Evolutionary conservation across 2,329 filamentous ascomycete species (phyloP), one percentile per base, ranked within the genome.

Genomic region (Purpureocillium takamizusanense): DNA sequence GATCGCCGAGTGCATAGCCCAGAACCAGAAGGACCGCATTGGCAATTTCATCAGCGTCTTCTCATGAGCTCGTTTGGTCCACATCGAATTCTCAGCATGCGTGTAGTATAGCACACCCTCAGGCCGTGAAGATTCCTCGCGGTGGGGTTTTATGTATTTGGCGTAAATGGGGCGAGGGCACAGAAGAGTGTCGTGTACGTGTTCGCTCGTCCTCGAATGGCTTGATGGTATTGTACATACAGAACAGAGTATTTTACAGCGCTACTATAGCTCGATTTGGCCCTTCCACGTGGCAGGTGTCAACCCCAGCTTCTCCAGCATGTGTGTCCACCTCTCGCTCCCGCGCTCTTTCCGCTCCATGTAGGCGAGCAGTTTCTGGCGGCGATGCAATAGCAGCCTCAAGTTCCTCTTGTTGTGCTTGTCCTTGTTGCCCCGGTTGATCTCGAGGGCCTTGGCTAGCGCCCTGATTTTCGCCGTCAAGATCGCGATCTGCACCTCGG

Each of bases 21-120:
- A 98, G 67, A 95, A 95, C 70, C 92, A 98, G 67, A 98, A 98
- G 71, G 92, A 98, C 65, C 80, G 92, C 59, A 97, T 98, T 60
- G 85, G 86, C 52, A 98, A 97, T 67, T 98, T 94, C 66, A 98
- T 98, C 62, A 95, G 88, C 65, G 92, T 97, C 45, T 95, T 98
- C 66, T 95, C 66, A 75, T 7, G 31, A 39, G 40, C 50, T 41
- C 42, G 41, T 37, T 34, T 25, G 21, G 21, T 25, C 10, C 21
- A 6, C 10, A 10, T 48, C 39, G 35, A 44, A 37, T 46, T 51
- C 48, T 52, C 37, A 52, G 51, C 56, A 59, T 49, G 48, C 53
- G 51, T 68, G 65, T 69, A 69, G 65, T 63, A 66, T 62, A 63
- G 50, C 21, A 25, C 56, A 56, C 49, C 43, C 43, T 46, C 44